Evolutionary conservation across 768 basidiomycete species (phyloP).

Genomic region (Kwoniella heveanensis): DNA sequence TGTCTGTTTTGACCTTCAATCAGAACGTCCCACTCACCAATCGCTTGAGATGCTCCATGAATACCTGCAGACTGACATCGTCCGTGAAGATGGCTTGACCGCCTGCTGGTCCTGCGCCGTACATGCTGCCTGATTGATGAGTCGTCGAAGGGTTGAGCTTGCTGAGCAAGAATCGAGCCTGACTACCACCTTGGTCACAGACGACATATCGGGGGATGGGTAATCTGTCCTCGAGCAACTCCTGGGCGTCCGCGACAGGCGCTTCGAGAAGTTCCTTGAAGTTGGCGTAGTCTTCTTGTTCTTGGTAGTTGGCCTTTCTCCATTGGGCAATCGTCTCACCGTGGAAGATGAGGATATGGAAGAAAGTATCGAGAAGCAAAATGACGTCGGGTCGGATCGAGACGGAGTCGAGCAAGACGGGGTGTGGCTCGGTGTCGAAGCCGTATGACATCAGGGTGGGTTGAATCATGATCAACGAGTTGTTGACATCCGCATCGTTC

Average conservation of each 20-base stretch:
- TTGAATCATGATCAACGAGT: constrained; percentile 99
- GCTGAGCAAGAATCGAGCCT: constrained; percentile 94
- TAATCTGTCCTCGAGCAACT: constrained; percentile 90
- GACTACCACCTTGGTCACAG: constrained; percentile 94
- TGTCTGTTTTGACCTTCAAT: too few relatives aligned
- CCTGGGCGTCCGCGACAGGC: constrained; percentile 87
- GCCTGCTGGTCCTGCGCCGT: constrained; percentile 68
- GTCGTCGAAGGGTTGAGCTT: constrained; percentile 98
- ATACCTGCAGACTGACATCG: constrained; percentile 77
- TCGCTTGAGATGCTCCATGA: constrained; percentile 85
- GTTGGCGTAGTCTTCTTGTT: constrained; percentile 98
- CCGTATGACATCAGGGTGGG: constrained; percentile 99
- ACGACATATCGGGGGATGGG: constrained; percentile 98
- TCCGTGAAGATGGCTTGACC: constrained; percentile 98
- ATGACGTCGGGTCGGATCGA: constrained; percentile 97
- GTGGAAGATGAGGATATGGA: constrained; percentile 99
- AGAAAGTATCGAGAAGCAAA: constrained; percentile 96
- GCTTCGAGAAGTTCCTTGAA: constrained; percentile 88
- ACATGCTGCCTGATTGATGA: constrained; percentile 74
- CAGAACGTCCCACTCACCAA: constrained; percentile 60
- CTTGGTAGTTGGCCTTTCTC: constrained; percentile 97
- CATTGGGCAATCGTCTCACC: constrained; percentile 95
- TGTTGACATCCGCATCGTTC: constrained; percentile 97
- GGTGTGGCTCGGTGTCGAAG: constrained; percentile 82
- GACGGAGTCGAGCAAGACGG: constrained; percentile 92